A percentile compares a stretch with the other conserved stretches of the same genome.
Conservation (phyloP, 495 filamentous ascomycete genomes). For the Hypomontagnella monticulosa region DNA sequence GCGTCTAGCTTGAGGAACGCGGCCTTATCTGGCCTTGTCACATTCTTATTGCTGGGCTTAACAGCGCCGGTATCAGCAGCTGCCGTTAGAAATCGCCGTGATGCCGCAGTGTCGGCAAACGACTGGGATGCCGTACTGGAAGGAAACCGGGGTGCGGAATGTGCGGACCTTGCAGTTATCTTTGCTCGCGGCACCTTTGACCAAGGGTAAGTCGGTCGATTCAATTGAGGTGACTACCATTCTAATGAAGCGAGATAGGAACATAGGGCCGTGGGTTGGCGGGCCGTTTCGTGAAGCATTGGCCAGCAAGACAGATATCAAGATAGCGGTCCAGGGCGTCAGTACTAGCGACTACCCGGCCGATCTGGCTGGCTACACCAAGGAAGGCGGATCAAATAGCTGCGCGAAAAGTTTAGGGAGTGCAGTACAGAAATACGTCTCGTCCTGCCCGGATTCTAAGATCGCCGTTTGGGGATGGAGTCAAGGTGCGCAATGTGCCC, state of each 20-base stretch:
- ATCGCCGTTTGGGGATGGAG: conserved; percentile 42
- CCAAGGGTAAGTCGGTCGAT: conserved; percentile 27
- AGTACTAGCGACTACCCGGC: conserved; percentile 31
- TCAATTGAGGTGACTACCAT: not conserved
- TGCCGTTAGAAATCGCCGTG: conserved; percentile 9
- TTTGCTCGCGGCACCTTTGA: conserved; percentile 45
- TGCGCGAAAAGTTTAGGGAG: conserved; percentile 33
- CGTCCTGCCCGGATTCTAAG: conserved; percentile 27
- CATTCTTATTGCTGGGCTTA: not conserved
- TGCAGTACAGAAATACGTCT: conserved; percentile 29
- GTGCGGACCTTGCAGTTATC: conserved; percentile 42
- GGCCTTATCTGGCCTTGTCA: conserved; percentile 12
- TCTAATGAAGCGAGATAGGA: conserved; percentile 24
- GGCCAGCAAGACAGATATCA: conserved; percentile 8
- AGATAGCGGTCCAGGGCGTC: conserved; percentile 37
- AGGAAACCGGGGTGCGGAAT: conserved; percentile 15
- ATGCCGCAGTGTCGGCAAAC: conserved; percentile 29
- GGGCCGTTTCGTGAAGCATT: conserved; percentile 33
- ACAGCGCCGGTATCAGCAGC: conserved; percentile 10
- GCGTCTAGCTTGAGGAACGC: no score
- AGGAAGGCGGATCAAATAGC: conserved; percentile 32
- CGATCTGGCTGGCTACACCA: conserved; percentile 34
- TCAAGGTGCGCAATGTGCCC: conserved; percentile 41
- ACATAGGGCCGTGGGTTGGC: conserved; percentile 38
- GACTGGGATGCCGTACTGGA: conserved; percentile 35